Evolutionary conservation across 2,329 filamentous ascomycete species (phyloP).

Genomic region (Acephala macrosclerotiorum): DNA sequence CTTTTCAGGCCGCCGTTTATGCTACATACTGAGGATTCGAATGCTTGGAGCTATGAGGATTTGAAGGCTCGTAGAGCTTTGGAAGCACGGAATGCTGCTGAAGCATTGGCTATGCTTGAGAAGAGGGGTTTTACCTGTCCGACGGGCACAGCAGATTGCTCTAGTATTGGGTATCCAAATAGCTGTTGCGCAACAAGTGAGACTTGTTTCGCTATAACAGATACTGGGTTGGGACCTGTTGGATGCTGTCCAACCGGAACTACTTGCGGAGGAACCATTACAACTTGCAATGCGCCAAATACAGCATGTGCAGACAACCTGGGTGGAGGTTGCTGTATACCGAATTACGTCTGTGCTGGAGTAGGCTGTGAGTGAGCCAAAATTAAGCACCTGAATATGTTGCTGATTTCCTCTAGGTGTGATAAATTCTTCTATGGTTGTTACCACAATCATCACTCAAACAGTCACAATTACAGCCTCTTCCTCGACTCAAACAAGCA

Average conservation of each 20-base stretch:
- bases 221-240: conserved; percentile 70
- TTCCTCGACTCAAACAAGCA: conserved; percentile 44
- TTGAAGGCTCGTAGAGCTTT: conserved; percentile 26
- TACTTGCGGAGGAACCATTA: conserved; percentile 69
- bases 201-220: conserved; percentile 69
- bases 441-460: conserved; percentile 32
- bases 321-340: conserved; percentile 79
- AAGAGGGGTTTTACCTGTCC: conserved; percentile 72
- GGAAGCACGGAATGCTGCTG: conserved; percentile 33
- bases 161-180: conserved; percentile 68
- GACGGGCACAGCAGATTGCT: conserved; percentile 68
- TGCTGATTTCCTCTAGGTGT: conserved; percentile 29
- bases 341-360: conserved; percentile 73
- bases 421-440: conserved; percentile 31
- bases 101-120: conserved; percentile 56
- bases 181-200: conserved; percentile 76
- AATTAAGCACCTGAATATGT: neutral
- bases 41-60: conserved; percentile 17
- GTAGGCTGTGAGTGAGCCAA: conserved; percentile 65
- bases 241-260: conserved; percentile 77
- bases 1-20: conserved; percentile 60
- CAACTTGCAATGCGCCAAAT: conserved; percentile 66
- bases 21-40: conserved; percentile 49
- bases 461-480: conserved; percentile 28
- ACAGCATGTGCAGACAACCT: conserved; percentile 68